phyloP scores from a whole-genome alignment of 2,329 filamentous ascomycete genomes.

The Ophiosphaerella herpotricha region DNA sequence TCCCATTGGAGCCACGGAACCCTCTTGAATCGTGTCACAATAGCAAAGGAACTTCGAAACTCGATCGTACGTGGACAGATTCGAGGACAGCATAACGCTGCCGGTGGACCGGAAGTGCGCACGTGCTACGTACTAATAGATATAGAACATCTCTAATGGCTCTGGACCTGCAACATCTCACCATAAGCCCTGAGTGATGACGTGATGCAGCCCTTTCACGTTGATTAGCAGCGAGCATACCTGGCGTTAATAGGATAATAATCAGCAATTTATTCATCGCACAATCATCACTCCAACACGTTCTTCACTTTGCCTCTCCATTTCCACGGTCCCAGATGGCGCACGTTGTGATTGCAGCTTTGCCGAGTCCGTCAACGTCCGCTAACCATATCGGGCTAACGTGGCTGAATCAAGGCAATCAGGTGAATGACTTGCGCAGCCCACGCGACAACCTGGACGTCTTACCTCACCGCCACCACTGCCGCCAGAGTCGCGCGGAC shows the following conservation, averaged over 20 bases:
- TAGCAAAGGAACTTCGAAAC: not conserved
- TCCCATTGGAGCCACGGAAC: not conserved
- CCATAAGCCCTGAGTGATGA: too few relatives aligned
- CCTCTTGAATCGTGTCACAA: not conserved
- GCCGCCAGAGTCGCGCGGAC: not conserved
- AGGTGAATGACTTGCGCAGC: conserved; percentile 10
- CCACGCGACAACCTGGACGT: conserved; percentile 4
- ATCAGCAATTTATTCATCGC: not conserved
- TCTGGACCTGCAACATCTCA: not conserved
- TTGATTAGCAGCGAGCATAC: conserved; percentile 3
- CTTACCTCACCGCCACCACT: conserved; percentile 10
- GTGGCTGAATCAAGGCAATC: conserved; percentile 2
- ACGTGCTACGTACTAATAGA: not conserved
- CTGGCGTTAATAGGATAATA: conserved; percentile 2
- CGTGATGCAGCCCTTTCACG: not conserved
- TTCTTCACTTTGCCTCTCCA: not conserved
- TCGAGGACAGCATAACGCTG: too few relatives aligned
- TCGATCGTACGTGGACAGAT: not conserved
- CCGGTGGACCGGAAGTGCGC: not conserved
- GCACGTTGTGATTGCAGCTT: conserved; percentile 3
- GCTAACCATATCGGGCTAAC: conserved; percentile 1
- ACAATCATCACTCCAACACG: not conserved
- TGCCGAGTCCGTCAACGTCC: conserved; percentile 3
- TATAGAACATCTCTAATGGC: too few relatives aligned
- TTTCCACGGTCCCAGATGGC: not conserved